phyloP scores from a whole-genome alignment of 2,329 filamentous ascomycete genomes.

The Venturia effusa region DNA sequence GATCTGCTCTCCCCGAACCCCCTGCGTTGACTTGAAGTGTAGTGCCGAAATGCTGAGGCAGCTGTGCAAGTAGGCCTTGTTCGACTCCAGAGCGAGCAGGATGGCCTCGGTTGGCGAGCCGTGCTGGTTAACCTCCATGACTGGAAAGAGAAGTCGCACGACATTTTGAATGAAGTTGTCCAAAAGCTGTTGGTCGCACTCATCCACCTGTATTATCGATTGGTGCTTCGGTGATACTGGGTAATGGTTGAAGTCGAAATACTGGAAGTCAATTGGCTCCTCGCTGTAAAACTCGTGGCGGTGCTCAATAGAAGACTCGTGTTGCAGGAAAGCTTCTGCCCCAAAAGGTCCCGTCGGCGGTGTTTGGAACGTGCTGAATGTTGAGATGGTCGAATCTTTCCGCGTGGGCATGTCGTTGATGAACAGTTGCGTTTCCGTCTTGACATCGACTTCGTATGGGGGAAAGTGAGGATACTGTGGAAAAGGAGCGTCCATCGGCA shows the following conservation, averaged over 20 bases:
- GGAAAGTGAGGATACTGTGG: constrained; percentile 50
- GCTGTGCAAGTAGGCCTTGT: constrained; percentile 90
- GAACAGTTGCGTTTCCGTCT: constrained; percentile 89
- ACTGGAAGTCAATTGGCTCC: constrained; percentile 56
- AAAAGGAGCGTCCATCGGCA: constrained; percentile 41
- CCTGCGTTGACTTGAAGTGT: constrained; percentile 73
- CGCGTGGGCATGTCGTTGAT: constrained; percentile 82
- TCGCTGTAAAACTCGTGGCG: constrained; percentile 54
- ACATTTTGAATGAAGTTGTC: constrained; percentile 88
- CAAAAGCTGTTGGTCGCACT: constrained; percentile 74
- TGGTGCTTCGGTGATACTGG: constrained; percentile 52
- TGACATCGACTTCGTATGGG: constrained; percentile 90
- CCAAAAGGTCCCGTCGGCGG: constrained; percentile 61
- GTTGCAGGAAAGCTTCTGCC: constrained; percentile 59
- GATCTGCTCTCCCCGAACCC: constrained; percentile 55
- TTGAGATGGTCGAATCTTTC: constrained; percentile 78
- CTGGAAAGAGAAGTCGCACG: constrained; percentile 79
- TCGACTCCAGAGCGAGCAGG: constrained; percentile 76
- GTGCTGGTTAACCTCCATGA: constrained; percentile 81
- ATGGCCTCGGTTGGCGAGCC: constrained; percentile 75
- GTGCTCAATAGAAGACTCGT: constrained; percentile 54
- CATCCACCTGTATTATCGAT: constrained; percentile 71
- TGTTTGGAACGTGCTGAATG: constrained; percentile 81
- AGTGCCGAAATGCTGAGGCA: constrained; percentile 88
- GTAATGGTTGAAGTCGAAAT: constrained; percentile 71